Conservation (phyloP, 2,329 filamentous ascomycete species). For the Curvularia spicifera region DNA sequence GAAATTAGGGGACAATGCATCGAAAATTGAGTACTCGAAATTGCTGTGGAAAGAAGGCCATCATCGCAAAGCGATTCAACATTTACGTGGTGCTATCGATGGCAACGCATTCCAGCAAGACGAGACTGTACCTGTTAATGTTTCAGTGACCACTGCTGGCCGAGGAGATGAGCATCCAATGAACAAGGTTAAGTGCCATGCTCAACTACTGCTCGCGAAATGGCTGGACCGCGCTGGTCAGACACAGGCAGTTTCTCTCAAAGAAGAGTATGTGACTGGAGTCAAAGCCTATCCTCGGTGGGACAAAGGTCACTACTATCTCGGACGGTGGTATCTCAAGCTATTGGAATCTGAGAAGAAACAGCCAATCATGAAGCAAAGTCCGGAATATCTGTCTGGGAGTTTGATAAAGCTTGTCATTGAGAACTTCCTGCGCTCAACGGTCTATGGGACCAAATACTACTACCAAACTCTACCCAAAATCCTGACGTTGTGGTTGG, state of each 20-base stretch:
- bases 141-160: slow-evolving; percentile 48
- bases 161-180: slow-evolving; percentile 48
- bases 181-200: slow-evolving; percentile 73
- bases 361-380: slow-evolving; percentile 75
- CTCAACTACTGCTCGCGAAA: slow-evolving; percentile 88
- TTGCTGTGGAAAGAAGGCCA: slow-evolving; percentile 93
- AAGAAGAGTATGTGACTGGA: slow-evolving; percentile 75
- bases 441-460: slow-evolving; percentile 91
- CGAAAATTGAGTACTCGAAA: slow-evolving; percentile 92
- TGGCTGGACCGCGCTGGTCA: slow-evolving; percentile 97
- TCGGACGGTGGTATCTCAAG: slow-evolving; percentile 97
- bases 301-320: slow-evolving; percentile 97
- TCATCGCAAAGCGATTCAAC: slow-evolving; percentile 92
- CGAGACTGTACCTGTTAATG: slow-evolving; percentile 46
- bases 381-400: slow-evolving; percentile 66
- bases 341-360: slow-evolving; percentile 86
- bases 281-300: slow-evolving; percentile 73
- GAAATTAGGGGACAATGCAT: slow-evolving; percentile 80
- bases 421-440: slow-evolving; percentile 88
- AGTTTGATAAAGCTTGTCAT: slow-evolving; percentile 88
- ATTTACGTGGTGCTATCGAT: slow-evolving; percentile 83
- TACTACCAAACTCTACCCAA: slow-evolving; percentile 93
- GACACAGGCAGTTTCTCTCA: slow-evolving; percentile 81
- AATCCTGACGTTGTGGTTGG: slow-evolving; percentile 91
- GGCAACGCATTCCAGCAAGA: slow-evolving; percentile 73